These are phyloP conservation scores for Alternaria arborescens DNA, from an alignment of 2,329 filamentous ascomycete genomes.

Conservation along the genomic window DNA sequence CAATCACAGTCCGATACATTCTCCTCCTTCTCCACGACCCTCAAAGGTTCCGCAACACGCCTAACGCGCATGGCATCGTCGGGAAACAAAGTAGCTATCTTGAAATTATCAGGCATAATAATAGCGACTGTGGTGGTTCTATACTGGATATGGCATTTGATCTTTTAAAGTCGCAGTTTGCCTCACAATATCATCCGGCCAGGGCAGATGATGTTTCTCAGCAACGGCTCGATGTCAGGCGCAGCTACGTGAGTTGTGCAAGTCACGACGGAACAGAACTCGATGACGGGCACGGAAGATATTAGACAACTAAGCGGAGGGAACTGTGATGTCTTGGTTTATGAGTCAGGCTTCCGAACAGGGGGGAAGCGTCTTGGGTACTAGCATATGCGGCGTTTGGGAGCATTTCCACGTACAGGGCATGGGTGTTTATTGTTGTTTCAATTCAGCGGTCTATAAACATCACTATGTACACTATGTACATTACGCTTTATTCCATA, in stretches of 20 bases:
- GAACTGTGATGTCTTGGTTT: background rate
- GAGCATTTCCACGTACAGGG: background rate
- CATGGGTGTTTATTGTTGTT: background rate
- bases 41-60: slow-evolving; percentile 84
- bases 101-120: slow-evolving; percentile 88
- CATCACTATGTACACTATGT: slow-evolving; percentile 6
- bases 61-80: slow-evolving; percentile 89
- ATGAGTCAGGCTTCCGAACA: background rate
- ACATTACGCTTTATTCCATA: background rate
- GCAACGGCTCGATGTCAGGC: background rate
- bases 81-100: slow-evolving; percentile 88
- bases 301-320: background rate
- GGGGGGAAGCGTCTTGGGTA: background rate
- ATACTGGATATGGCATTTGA: slow-evolving; percentile 69
- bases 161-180: slow-evolving; percentile 13
- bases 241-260: background rate
- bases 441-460: slow-evolving; percentile 12
- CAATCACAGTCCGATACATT: slow-evolving; percentile 85
- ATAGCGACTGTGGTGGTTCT: slow-evolving; percentile 75
- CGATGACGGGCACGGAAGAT: background rate
- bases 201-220: background rate
- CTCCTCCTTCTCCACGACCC: slow-evolving; percentile 80
- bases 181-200: background rate
- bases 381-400: slow-evolving; percentile 6
- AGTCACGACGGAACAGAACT: background rate